phyloP scores from a whole-genome alignment of 2,329 filamentous ascomycete genomes.

The Elsinoe perseae region DNA sequence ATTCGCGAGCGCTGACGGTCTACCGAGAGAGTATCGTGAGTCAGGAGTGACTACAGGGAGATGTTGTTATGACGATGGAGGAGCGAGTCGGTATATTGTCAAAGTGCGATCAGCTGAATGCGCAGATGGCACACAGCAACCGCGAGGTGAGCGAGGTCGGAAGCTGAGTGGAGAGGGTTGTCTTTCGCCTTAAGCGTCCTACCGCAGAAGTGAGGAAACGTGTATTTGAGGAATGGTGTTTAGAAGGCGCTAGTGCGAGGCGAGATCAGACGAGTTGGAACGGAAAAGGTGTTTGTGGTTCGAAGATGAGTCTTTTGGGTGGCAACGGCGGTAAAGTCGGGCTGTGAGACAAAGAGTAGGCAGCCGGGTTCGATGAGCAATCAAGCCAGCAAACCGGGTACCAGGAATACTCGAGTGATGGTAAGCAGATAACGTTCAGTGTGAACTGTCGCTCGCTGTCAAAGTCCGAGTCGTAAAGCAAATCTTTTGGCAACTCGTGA shows the following conservation, averaged over 20 bases:
- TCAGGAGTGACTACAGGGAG: background rate
- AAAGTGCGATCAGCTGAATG: conserved; percentile 14
- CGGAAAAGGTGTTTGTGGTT: background rate
- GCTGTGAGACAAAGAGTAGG: conserved; percentile 14
- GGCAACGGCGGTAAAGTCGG: conserved; percentile 13
- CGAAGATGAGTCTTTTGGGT: background rate
- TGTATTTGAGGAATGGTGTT: background rate
- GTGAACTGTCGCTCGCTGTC: background rate
- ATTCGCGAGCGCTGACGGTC: background rate
- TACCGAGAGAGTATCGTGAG: conserved; percentile 10
- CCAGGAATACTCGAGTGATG: background rate
- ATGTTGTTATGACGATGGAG: background rate
- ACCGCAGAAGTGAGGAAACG: conserved; percentile 15
- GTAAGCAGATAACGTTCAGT: background rate
- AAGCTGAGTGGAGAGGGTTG: conserved; percentile 8
- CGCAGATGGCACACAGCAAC: conserved; percentile 13
- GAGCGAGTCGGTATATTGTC: background rate
- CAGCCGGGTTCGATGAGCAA: conserved; percentile 16
- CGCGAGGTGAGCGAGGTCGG: conserved; percentile 7
- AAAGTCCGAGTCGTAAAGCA: background rate
- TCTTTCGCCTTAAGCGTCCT: conserved; percentile 12
- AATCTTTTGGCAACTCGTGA: background rate
- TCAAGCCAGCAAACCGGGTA: conserved; percentile 12
- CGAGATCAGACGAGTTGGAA: background rate
- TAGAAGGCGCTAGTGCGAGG: background rate